Percentiles rank a stretch among this genome's conserved stretches.
Conservation (phyloP, 306 rosid species). For the Vigna unguiculata region DNA sequence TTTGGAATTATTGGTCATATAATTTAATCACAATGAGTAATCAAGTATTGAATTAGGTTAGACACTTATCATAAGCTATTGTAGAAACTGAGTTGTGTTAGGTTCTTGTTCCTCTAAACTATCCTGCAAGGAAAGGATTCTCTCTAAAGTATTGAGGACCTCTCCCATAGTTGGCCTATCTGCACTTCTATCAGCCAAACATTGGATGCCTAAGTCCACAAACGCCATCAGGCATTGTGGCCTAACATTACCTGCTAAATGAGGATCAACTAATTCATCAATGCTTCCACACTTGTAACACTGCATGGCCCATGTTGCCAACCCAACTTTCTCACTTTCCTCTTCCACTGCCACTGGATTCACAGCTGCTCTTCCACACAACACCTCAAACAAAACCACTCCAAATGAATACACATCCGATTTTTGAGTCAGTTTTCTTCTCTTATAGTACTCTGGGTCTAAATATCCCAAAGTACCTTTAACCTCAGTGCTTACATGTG, state of each 20-base stretch:
- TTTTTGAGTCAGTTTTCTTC: slow-evolving; percentile 53
- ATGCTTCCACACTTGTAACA: slow-evolving; percentile 44
- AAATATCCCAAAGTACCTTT: slow-evolving; percentile 55
- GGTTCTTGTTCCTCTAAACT: slow-evolving; percentile 35
- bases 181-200: slow-evolving; percentile 42
- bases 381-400: slow-evolving; percentile 64
- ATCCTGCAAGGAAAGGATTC: slow-evolving; percentile 33
- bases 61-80: background rate
- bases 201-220: slow-evolving; percentile 48
- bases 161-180: slow-evolving; percentile 58
- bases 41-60: background rate
- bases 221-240: slow-evolving; percentile 45
- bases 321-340: slow-evolving; percentile 44
- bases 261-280: slow-evolving; percentile 48
- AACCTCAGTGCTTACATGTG: slow-evolving; percentile 55
- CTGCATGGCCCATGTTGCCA: slow-evolving; percentile 57
- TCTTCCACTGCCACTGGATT: slow-evolving; percentile 43
- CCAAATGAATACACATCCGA: slow-evolving; percentile 74
- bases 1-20: no score
- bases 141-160: slow-evolving; percentile 49
- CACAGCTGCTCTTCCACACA: slow-evolving; percentile 55
- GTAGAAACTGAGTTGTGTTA: background rate
- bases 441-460: slow-evolving; percentile 55
- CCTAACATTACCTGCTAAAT: slow-evolving; percentile 39
- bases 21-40: background rate